phyloP scores from a whole-genome alignment of 257 asterid species.

The Nicotiana paniculata region DNA sequence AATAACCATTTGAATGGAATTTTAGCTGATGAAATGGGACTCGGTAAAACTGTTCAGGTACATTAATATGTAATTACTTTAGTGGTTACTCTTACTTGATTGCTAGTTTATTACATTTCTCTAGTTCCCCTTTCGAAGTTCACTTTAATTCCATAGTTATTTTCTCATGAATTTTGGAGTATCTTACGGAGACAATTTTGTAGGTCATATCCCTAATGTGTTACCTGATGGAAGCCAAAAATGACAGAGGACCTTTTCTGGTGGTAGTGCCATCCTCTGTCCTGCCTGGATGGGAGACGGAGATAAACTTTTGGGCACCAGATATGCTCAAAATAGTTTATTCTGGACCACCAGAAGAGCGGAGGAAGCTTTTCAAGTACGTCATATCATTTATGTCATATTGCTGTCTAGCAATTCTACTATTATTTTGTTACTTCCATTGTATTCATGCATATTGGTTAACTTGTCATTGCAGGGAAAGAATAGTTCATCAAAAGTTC shows the following conservation, averaged over 20 bases:
- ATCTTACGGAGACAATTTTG: slow-evolving; percentile 20
- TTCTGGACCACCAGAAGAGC: slow-evolving; percentile 96
- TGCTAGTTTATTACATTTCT: neutral
- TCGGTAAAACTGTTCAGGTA: slow-evolving; percentile 99
- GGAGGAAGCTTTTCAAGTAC: slow-evolving; percentile 88
- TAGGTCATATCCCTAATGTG: slow-evolving; percentile 95
- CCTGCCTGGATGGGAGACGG: slow-evolving; percentile 95
- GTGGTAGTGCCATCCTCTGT: slow-evolving; percentile 99
- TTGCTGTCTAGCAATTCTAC: neutral
- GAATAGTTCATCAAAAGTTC: slow-evolving; percentile 84
- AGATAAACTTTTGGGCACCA: slow-evolving; percentile 94
- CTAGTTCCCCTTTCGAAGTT: neutral
- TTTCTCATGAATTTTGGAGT: slow-evolving; percentile 7
- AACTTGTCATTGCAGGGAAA: slow-evolving; percentile 64
- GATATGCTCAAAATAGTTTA: slow-evolving; percentile 78
- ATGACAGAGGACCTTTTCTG: slow-evolving; percentile 96
- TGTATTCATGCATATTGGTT: slow-evolving; percentile 14
- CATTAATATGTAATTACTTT: slow-evolving; percentile 4
- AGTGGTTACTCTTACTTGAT: neutral
- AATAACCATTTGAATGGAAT: slow-evolving; percentile 98
- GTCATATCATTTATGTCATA: slow-evolving; percentile 14
- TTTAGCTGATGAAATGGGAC: slow-evolving; percentile 99
- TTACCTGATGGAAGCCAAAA: slow-evolving; percentile 87
- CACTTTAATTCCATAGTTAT: neutral
- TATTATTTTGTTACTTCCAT: slow-evolving; percentile 3